These are phyloP conservation scores for Penicillium waksmanii DNA, from an alignment of 495 filamentous ascomycete genomes.

Conservation along the genomic window DNA sequence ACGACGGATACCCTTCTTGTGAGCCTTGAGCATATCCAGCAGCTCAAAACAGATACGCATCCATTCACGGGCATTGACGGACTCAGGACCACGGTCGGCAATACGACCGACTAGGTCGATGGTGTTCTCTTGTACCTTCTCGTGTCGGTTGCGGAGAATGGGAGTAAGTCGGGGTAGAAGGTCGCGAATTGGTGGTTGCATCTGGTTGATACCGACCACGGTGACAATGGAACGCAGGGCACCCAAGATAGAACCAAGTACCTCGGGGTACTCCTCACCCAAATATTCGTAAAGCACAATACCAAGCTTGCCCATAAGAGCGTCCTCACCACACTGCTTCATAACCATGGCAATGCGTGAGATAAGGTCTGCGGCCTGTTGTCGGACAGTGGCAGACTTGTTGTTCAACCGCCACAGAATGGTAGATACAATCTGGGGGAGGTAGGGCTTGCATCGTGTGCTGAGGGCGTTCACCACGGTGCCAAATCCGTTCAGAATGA, in stretches of 20 bases:
- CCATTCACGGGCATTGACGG: slow-evolving; percentile 96
- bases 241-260: slow-evolving; percentile 93
- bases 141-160: slow-evolving; percentile 96
- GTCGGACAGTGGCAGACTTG: slow-evolving; percentile 92
- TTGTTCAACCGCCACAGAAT: slow-evolving; percentile 99
- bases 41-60: slow-evolving; percentile 99
- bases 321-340: slow-evolving; percentile 98
- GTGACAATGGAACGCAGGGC: slow-evolving; percentile 96
- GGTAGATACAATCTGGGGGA: slow-evolving; percentile 93
- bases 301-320: slow-evolving; percentile 92
- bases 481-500: slow-evolving; percentile 98
- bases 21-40: slow-evolving; percentile 98
- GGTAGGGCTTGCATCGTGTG: slow-evolving; percentile 91
- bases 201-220: slow-evolving; percentile 95
- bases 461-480: slow-evolving; percentile 96
- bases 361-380: slow-evolving; percentile 96
- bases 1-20: slow-evolving; percentile 98
- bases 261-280: slow-evolving; percentile 98
- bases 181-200: slow-evolving; percentile 99
- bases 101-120: slow-evolving; percentile 99
- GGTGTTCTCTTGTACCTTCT: slow-evolving; percentile 99
- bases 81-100: slow-evolving; percentile 93
- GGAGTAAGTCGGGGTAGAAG: slow-evolving; percentile 93
- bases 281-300: slow-evolving; percentile 98
- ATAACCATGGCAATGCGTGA: slow-evolving; percentile 97